Conservation (phyloP, 805 yeast species). For the Metschnikowia peoriensis region DNA sequence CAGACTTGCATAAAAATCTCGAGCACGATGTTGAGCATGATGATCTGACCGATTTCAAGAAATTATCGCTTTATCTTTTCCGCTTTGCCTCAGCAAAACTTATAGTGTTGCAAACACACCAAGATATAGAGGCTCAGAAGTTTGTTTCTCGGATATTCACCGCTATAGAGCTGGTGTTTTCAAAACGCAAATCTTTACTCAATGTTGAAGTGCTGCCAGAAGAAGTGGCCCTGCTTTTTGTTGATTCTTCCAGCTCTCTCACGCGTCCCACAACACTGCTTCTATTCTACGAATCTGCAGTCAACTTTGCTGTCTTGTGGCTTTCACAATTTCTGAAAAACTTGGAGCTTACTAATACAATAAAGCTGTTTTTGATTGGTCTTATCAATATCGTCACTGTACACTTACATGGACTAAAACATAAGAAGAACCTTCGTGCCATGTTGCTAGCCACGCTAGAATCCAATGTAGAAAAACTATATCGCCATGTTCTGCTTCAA, state of each 20-base stretch:
- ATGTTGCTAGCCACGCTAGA: conserved; percentile 21
- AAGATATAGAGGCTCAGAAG: conserved; percentile 5
- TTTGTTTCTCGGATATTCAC: conserved; percentile 24
- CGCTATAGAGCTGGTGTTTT: conserved; percentile 34
- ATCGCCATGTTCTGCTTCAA: conserved; percentile 11
- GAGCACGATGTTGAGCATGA: conserved; percentile 23
- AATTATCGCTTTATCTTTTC: conserved; percentile 32
- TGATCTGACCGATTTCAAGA: conserved; percentile 33
- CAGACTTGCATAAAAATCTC: conserved; percentile 34
- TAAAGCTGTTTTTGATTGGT: conserved; percentile 35
- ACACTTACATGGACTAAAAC: conserved; percentile 27
- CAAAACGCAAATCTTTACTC: conserved; percentile 28
- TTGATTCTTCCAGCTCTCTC: conserved; percentile 2
- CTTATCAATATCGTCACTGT: conserved; percentile 31
- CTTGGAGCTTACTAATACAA: conserved; percentile 17
- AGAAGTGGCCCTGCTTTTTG: conserved; percentile 12
- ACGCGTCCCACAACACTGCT: conserved; percentile 4
- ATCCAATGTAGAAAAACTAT: conserved; percentile 14
- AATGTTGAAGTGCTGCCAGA: conserved; percentile 18
- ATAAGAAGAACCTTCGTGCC: conserved; percentile 22
- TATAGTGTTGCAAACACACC: not conserved
- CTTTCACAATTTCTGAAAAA: conserved; percentile 18
- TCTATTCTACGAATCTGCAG: conserved; percentile 31
- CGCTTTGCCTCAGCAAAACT: conserved; percentile 31
- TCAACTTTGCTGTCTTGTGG: conserved; percentile 27